phyloP scores from a whole-genome alignment of 805 yeast genomes.

The Starmerella stigmatis region DNA sequence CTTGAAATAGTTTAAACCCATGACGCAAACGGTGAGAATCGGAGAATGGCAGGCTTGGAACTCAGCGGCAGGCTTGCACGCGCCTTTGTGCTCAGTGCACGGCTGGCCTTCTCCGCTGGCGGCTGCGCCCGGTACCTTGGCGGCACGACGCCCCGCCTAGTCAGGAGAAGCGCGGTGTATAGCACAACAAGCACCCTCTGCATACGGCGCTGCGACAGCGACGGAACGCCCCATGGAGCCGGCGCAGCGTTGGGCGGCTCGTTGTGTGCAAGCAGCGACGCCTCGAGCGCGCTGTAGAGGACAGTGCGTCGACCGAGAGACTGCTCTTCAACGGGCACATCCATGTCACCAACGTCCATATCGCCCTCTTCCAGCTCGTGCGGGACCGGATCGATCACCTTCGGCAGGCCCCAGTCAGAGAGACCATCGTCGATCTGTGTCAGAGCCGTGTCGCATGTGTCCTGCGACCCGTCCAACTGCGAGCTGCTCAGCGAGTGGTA shows the following conservation, averaged over 20 bases:
- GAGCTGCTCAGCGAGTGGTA: background rate
- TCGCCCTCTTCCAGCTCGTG: background rate
- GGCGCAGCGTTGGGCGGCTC: background rate
- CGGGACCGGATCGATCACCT: constrained; percentile 9
- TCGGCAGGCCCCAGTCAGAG: constrained; percentile 28
- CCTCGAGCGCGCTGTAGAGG: background rate
- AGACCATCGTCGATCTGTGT: constrained; percentile 25
- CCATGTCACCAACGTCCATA: too few species aligned
- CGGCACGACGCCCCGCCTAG: background rate
- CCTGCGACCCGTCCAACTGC: background rate
- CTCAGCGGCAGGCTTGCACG: background rate
- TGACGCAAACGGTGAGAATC: background rate
- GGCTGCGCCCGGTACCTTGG: background rate
- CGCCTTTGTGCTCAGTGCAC: background rate
- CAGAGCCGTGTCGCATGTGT: background rate
- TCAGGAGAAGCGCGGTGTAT: background rate
- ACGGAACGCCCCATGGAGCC: background rate
- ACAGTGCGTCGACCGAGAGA: too few species aligned
- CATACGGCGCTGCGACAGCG: background rate
- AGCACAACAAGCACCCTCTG: background rate
- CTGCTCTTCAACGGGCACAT: background rate
- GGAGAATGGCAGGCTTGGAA: too few species aligned
- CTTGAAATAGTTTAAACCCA: background rate
- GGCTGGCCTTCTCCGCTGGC: background rate
- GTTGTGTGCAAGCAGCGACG: background rate